phyloP scores from a whole-genome alignment of 2,329 filamentous ascomycete species.

The Cytospora piceae region DNA sequence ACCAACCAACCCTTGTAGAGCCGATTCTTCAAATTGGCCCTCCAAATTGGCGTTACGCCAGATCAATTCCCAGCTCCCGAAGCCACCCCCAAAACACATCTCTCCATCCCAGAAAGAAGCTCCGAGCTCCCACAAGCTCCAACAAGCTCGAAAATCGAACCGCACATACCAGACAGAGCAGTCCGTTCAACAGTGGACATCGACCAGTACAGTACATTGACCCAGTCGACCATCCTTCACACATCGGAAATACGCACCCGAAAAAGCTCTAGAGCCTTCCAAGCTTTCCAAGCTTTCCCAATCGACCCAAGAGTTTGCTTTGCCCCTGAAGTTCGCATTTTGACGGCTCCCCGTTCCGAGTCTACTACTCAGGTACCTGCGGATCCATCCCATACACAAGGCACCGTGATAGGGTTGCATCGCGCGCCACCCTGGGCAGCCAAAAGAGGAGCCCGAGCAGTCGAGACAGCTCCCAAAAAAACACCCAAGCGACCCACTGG shows the following conservation, averaged over 20 bases:
- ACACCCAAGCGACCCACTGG: background rate
- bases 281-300: background rate
- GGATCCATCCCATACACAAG: background rate
- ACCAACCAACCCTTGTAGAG: background rate
- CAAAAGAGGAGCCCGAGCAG: background rate
- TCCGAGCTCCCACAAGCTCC: background rate
- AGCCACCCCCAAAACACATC: background rate
- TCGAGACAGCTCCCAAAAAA: background rate
- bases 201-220: too few species aligned
- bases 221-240: background rate
- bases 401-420: background rate
- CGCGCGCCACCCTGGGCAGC: slow-evolving; percentile 1
- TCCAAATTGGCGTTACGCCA: background rate
- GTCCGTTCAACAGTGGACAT: background rate
- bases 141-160: background rate
- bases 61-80: background rate
- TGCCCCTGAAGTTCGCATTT: slow-evolving; percentile 2
- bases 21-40: background rate
- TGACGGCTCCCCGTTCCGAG: slow-evolving; percentile 1
- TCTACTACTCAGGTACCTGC: background rate
- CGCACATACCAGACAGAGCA: background rate
- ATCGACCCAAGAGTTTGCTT: too few species aligned
- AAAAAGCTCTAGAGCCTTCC: slow-evolving; percentile 1
- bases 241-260: background rate
- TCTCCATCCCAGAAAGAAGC: background rate